A percentile compares a stretch with the other conserved stretches of the same genome.
Conservation (phyloP, 2,329 filamentous ascomycete genomes). For the Beauveria scarabaeidicola region DNA sequence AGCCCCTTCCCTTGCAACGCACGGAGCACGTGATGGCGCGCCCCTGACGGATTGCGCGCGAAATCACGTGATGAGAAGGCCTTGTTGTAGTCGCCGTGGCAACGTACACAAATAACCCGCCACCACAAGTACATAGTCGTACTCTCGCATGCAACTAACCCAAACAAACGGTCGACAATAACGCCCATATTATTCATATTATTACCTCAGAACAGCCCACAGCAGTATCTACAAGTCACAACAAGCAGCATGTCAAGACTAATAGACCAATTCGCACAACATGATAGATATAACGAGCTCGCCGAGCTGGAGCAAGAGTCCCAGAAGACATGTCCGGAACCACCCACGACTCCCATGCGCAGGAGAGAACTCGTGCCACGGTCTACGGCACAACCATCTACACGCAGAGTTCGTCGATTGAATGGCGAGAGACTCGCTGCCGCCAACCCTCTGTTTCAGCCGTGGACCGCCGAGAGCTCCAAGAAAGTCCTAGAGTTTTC, state of each 20-base stretch:
- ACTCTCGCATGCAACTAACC: not conserved
- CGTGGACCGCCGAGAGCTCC: constrained; percentile 20
- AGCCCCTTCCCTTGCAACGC: no score
- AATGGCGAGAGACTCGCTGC: constrained; percentile 15
- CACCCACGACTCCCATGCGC: constrained; percentile 4
- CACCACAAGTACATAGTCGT: not conserved
- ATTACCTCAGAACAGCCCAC: not conserved
- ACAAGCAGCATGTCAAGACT: constrained; percentile 3
- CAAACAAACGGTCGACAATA: not conserved
- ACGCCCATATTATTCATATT: not conserved
- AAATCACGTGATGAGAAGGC: not conserved
- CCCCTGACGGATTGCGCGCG: no score
- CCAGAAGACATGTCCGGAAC: not conserved
- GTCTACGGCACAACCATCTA: constrained; percentile 17
- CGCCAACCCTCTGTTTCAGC: constrained; percentile 25
- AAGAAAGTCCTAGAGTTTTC: constrained; percentile 13
- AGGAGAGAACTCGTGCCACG: constrained; percentile 19
- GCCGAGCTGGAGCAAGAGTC: not conserved
- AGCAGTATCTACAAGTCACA: not conserved
- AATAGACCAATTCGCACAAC: not conserved
- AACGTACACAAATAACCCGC: not conserved
- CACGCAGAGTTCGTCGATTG: constrained; percentile 25
- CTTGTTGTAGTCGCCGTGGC: not conserved
- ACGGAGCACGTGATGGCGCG: no score
- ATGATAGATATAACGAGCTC: not conserved